Evolutionary conservation across 805 yeast species (phyloP).

Genomic region (Kazachstania kunashirensis): DNA sequence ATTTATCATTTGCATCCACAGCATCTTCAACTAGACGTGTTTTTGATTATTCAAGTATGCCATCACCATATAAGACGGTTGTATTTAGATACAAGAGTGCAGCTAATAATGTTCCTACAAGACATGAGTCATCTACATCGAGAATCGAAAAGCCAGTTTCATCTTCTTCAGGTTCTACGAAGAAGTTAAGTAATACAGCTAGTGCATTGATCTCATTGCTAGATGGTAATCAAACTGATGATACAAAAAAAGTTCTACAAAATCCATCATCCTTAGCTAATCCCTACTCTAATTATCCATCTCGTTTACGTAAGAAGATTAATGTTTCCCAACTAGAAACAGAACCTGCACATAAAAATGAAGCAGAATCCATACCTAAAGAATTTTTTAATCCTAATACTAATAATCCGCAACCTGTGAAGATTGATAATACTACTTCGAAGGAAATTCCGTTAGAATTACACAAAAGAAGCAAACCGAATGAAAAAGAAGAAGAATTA

Average conservation of each 20-base stretch:
- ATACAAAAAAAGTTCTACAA: conserved; percentile 1
- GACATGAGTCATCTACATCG: not conserved
- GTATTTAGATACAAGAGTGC: conserved; percentile 22
- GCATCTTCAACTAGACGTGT: conserved; percentile 25
- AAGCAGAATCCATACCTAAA: no score
- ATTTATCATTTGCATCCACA: conserved; percentile 4
- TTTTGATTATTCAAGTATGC: conserved; percentile 32
- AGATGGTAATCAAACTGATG: conserved; percentile 21
- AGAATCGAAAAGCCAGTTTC: not conserved
- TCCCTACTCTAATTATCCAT: conserved; percentile 32
- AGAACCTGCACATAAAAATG: no score
- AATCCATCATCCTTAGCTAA: conserved; percentile 25
- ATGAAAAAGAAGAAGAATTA: not conserved
- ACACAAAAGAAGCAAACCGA: not conserved
- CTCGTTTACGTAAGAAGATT: conserved; percentile 3
- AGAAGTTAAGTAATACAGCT: conserved; percentile 38
- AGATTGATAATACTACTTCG: no score
- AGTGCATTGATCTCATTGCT: conserved; percentile 39
- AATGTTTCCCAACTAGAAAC: no score
- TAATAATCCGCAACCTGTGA: no score
- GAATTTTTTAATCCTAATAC: no score
- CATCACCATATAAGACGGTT: conserved; percentile 33
- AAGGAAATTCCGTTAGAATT: no score
- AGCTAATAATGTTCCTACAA: conserved; percentile 4
- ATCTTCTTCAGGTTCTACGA: not conserved